Evolutionary conservation across 139 green algal species (phyloP).

Genomic region (Parachlorella kessleri): DNA sequence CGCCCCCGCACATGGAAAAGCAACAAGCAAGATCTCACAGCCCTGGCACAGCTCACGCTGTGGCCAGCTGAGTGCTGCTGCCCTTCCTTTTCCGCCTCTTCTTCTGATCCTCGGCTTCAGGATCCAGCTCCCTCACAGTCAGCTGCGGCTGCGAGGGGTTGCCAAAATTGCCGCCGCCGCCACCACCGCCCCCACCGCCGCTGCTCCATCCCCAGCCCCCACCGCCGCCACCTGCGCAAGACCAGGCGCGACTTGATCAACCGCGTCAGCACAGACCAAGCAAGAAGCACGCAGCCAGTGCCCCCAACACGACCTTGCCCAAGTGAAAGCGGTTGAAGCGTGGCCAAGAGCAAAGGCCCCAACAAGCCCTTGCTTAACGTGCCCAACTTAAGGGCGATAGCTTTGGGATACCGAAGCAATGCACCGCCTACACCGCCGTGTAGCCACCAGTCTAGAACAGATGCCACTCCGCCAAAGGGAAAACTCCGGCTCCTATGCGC

Average conservation of each 20-base stretch:
- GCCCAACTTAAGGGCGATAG: too few relatives aligned
- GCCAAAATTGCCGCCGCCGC: constrained; percentile 12
- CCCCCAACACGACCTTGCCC: too few relatives aligned
- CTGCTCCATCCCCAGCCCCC: constrained; percentile 25
- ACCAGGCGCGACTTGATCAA: background rate
- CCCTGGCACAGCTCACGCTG: constrained; percentile 2
- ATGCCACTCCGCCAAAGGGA: background rate
- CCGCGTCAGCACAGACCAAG: too few relatives aligned
- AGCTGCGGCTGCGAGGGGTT: constrained; percentile 24
- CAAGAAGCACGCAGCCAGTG: too few relatives aligned
- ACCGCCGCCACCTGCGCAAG: constrained; percentile 8
- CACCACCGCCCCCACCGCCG: constrained; percentile 28
- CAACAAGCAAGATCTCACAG: too few relatives aligned
- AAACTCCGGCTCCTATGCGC: background rate
- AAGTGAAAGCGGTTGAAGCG: too few relatives aligned
- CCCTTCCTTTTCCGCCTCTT: constrained; percentile 8
- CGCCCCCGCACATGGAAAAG: too few relatives aligned
- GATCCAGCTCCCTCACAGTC: constrained; percentile 24
- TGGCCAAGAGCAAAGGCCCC: too few relatives aligned
- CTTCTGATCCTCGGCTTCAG: constrained; percentile 32
- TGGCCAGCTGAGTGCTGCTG: constrained; percentile 19
- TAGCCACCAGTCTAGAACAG: background rate
- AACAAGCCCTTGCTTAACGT: too few relatives aligned
- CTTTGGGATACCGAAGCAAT: too few relatives aligned
- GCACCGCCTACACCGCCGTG: too few relatives aligned